A percentile compares a stretch with the other conserved stretches of the same genome.
phyloP scores from a whole-genome alignment of 2,329 filamentous ascomycete species.

The Pyrenophora teres region DNA sequence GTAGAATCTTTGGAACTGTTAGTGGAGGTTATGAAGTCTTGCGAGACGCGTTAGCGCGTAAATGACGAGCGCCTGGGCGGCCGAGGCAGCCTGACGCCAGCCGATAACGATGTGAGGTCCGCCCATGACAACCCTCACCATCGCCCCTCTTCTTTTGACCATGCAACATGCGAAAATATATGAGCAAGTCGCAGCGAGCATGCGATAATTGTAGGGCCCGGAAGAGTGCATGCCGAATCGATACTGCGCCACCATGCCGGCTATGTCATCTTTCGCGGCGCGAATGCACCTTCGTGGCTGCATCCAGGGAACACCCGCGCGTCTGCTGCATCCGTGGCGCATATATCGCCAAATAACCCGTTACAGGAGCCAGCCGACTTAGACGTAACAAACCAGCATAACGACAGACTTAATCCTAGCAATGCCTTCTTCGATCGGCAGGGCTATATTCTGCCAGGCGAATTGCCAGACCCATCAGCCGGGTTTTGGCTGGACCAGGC shows the following conservation, averaged over 20 bases:
- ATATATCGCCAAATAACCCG: neutral
- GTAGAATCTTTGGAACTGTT: too few species aligned
- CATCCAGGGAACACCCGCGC: neutral
- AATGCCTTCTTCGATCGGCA: neutral
- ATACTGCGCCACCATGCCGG: conserved; percentile 1
- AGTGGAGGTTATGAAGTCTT: too few species aligned
- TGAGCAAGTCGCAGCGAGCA: conserved; percentile 4
- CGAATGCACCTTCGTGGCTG: neutral
- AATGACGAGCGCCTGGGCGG: too few species aligned
- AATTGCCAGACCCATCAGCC: neutral
- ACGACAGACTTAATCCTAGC: neutral
- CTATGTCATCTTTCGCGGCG: conserved; percentile 3
- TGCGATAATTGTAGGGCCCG: neutral
- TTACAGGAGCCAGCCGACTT: neutral
- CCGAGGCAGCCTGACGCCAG: neutral
- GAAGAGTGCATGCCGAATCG: conserved; percentile 2
- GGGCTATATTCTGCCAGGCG: neutral
- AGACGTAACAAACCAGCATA: neutral
- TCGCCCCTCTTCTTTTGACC: neutral
- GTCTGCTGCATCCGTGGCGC: neutral
- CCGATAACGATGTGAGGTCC: neutral
- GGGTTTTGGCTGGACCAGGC: conserved; percentile 1
- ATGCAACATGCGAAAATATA: conserved; percentile 1
- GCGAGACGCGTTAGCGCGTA: too few species aligned
- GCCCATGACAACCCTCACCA: neutral